Percentiles rank a stretch among this genome's conserved stretches.
phyloP scores from a whole-genome alignment of 192 early-diverging fungal species.

The Chytriomyces sp. region DNA sequence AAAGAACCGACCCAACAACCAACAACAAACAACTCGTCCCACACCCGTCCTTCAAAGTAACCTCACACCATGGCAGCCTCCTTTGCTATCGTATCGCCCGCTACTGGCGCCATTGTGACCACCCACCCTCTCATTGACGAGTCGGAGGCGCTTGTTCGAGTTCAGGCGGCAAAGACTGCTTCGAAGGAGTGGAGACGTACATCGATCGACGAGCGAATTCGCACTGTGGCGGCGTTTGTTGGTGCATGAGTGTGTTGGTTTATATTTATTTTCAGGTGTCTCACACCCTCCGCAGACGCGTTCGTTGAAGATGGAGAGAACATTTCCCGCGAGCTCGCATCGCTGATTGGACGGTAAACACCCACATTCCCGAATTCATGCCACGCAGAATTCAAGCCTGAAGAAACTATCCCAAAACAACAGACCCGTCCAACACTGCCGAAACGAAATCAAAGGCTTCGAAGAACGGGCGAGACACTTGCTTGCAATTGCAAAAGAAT shows the following conservation, averaged over 20 bases:
- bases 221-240: constrained; percentile 45
- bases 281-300: constrained; percentile 44
- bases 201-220: constrained; percentile 58
- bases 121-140: constrained; percentile 29
- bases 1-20: no score
- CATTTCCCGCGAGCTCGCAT: constrained; percentile 62
- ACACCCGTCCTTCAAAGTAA: not conserved
- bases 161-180: constrained; percentile 51
- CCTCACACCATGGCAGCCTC: not conserved
- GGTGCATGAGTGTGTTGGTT: not conserved
- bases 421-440: constrained; percentile 63
- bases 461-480: constrained; percentile 71
- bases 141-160: constrained; percentile 30
- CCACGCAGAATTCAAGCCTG: not conserved
- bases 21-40: no score
- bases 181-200: constrained; percentile 61
- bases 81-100: constrained; percentile 38
- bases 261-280: constrained; percentile 44
- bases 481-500: constrained; percentile 68
- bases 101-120: constrained; percentile 13
- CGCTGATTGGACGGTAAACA: constrained; percentile 68
- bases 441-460: constrained; percentile 75
- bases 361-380: not conserved
- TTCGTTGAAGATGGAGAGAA: constrained; percentile 64
- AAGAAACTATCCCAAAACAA: not conserved